These are phyloP conservation scores for Aspergillus piperis DNA, from an alignment of 2,329 filamentous ascomycete genomes.

Conservation along the genomic window DNA sequence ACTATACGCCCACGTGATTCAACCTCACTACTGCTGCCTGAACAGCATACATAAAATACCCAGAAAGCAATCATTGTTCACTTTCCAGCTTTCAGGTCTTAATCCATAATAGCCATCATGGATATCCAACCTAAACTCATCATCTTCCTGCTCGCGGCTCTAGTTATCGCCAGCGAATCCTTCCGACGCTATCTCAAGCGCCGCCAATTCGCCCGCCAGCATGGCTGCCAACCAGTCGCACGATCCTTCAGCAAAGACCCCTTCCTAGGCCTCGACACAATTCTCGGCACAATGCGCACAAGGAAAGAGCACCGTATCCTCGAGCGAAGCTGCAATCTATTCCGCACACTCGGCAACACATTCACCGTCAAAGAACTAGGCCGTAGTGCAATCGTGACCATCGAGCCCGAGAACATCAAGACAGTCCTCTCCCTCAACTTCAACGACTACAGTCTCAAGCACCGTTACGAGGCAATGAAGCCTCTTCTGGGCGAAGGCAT, in stretches of 20 bases:
- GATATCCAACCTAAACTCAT: not conserved
- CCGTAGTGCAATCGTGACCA: constrained; percentile 24
- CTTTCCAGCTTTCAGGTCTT: too few relatives aligned
- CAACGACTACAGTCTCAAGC: too few relatives aligned
- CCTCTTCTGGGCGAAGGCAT: constrained; percentile 18
- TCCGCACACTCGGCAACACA: constrained; percentile 6
- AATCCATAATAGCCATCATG: not conserved
- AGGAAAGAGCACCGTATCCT: constrained; percentile 4
- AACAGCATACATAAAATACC: too few relatives aligned
- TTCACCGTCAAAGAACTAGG: constrained; percentile 18
- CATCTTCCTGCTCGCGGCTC: not conserved
- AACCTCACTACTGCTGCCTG: too few relatives aligned
- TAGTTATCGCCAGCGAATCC: not conserved
- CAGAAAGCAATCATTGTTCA: too few relatives aligned
- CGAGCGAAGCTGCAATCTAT: not conserved
- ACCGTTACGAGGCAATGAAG: too few relatives aligned
- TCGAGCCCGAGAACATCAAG: not conserved
- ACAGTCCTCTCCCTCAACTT: too few relatives aligned
- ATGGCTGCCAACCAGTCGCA: constrained; percentile 19
- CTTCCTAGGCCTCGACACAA: constrained; percentile 18
- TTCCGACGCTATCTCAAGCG: constrained; percentile 17
- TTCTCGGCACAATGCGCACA: constrained; percentile 2
- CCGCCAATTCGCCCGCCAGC: constrained; percentile 19
- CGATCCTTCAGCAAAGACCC: constrained; percentile 19
- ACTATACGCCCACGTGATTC: too few relatives aligned